phyloP scores from a whole-genome alignment of 169 alveolate species.

The Pseudocohnilembus persalinus region DNA sequence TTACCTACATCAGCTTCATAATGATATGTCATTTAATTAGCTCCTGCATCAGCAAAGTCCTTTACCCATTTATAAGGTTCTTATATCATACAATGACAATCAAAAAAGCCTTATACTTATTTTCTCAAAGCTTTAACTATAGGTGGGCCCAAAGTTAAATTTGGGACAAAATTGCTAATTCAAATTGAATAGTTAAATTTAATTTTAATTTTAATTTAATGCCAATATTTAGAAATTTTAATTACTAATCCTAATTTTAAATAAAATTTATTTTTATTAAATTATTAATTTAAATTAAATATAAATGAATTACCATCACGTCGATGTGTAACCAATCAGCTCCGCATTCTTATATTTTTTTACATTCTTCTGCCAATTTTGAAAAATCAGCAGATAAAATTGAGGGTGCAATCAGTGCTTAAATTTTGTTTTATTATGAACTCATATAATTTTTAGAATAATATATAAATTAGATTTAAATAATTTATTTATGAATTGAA shows the following conservation, averaged over 20 bases:
- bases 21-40: constrained; percentile 80
- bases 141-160: constrained; percentile 84
- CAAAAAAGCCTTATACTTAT: constrained; percentile 70
- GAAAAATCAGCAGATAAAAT: constrained; percentile 71
- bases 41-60: constrained; percentile 76
- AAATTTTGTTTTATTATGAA: no score
- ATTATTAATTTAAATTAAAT: not conserved
- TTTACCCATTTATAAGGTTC: constrained; percentile 83
- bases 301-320: constrained; percentile 47
- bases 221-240: not conserved
- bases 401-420: constrained; percentile 69
- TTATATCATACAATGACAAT: constrained; percentile 86
- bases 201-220: no score
- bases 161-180: constrained; percentile 86
- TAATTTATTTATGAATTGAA: no score
- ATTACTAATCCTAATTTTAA: constrained; percentile 33
- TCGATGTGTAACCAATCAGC: constrained; percentile 83
- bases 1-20: constrained; percentile 75
- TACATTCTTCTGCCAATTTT: constrained; percentile 66
- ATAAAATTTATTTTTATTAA: not conserved
- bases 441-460: no score
- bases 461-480: no score
- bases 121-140: constrained; percentile 71
- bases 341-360: constrained; percentile 53
- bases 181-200: no score